A percentile compares a stretch with the other conserved stretches of the same genome.
These are phyloP conservation scores for Escovopsis weberi DNA, from an alignment of 2,329 filamentous ascomycete species.

Conservation along the genomic window DNA sequence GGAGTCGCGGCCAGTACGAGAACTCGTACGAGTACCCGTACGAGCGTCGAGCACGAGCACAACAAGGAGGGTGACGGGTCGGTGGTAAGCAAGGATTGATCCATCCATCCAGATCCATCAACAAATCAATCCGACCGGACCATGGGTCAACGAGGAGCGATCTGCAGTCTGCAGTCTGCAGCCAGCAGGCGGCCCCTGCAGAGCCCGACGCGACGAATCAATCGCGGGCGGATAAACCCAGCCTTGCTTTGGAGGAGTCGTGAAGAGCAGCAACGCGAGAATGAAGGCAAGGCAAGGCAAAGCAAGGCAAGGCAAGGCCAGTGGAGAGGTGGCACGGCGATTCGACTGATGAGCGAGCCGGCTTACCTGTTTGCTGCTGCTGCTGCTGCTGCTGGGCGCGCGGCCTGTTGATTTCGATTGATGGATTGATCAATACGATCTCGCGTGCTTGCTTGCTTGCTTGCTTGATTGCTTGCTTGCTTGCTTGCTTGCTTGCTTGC, in stretches of 20 bases:
- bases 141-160: too few relatives aligned
- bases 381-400: background rate
- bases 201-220: slow-evolving; percentile 2
- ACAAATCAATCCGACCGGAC: too few relatives aligned
- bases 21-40: too few relatives aligned
- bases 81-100: too few relatives aligned
- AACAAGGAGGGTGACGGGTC: too few relatives aligned
- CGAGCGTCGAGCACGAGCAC: too few relatives aligned
- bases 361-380: slow-evolving; percentile 17
- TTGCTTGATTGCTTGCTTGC: too few relatives aligned
- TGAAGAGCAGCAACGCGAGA: background rate
- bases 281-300: slow-evolving; percentile 14
- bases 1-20: too few relatives aligned
- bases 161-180: background rate
- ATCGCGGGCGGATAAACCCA: slow-evolving; percentile 1
- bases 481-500: too few relatives aligned
- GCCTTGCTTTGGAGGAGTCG: slow-evolving; percentile 1
- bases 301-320: slow-evolving; percentile 12
- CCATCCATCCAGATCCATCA: too few relatives aligned
- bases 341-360: slow-evolving; percentile 13
- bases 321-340: slow-evolving; percentile 1
- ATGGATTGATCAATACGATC: background rate
- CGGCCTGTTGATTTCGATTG: background rate
- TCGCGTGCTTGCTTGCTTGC: too few relatives aligned
- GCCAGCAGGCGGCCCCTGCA: slow-evolving; percentile 1